Evolutionary conservation across 495 filamentous ascomycete genomes (phyloP).

Genomic region (Penicillium pancosmium): DNA sequence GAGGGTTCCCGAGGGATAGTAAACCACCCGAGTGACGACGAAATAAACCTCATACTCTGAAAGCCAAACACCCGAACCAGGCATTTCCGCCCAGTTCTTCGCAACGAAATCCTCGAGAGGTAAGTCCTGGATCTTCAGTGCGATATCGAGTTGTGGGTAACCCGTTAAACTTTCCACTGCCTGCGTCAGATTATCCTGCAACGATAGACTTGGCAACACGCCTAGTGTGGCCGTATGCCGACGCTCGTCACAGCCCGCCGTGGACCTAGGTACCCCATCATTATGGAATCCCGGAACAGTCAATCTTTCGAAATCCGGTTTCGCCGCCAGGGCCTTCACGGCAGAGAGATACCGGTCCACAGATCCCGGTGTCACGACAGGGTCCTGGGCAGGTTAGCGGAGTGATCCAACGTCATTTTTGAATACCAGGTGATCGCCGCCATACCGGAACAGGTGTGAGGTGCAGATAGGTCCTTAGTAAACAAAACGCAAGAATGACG

Average conservation of each 20-base stretch:
- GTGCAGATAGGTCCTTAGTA: conserved; percentile 9
- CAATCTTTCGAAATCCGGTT: conserved; percentile 5
- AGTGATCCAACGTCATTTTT: conserved; percentile 22
- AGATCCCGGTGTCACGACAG: conserved; percentile 1
- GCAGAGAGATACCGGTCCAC: conserved; percentile 3
- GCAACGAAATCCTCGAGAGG: conserved; percentile 1
- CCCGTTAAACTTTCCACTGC: not conserved
- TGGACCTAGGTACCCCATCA: not conserved
- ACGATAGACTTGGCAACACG: not conserved
- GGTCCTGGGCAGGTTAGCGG: conserved; percentile 11
- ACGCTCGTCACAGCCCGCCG: not conserved
- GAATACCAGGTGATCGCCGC: not conserved
- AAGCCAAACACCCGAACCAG: conserved; percentile 11
- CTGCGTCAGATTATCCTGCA: conserved; percentile 10
- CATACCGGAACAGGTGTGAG: conserved; percentile 7
- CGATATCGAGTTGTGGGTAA: conserved; percentile 4
- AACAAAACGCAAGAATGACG: conserved; percentile 21
- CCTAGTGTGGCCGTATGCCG: not conserved
- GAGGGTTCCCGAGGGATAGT: conserved; percentile 7
- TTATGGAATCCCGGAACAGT: conserved; percentile 4
- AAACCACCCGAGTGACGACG: not conserved
- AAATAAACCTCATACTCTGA: conserved; percentile 5
- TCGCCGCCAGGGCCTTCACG: not conserved
- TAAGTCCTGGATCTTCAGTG: not conserved
- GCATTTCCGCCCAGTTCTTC: conserved; percentile 3